phyloP scores from a whole-genome alignment of 192 early-diverging fungal species.

The Blastocladiella britannica region DNA sequence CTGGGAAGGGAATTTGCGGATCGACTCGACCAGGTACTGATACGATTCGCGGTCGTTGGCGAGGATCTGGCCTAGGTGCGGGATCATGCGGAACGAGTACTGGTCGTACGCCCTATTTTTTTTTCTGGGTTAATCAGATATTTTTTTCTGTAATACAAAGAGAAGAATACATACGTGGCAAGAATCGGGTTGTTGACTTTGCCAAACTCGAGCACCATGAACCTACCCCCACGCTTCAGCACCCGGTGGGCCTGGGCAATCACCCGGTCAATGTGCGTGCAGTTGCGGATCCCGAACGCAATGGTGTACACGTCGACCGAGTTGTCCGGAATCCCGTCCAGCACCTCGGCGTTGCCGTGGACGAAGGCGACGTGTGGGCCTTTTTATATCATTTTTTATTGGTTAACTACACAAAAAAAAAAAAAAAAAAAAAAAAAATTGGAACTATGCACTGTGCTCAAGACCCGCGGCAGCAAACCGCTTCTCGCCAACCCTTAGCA shows the following conservation, averaged over 20 bases:
- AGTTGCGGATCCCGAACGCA: constrained; percentile 96
- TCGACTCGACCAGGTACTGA: constrained; percentile 92
- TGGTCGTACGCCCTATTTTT: constrained; percentile 62
- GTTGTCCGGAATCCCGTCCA: constrained; percentile 47
- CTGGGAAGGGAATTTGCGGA: constrained; percentile 81
- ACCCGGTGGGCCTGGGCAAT: constrained; percentile 80
- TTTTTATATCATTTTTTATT: constrained; percentile 7
- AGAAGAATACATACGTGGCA: constrained; percentile 28
- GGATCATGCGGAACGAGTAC: constrained; percentile 89
- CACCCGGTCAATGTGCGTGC: constrained; percentile 75
- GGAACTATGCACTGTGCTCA: constrained; percentile 18
- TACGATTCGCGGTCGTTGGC: constrained; percentile 80
- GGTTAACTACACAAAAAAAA: neutral
- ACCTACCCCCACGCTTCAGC: constrained; percentile 83
- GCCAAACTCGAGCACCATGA: constrained; percentile 87
- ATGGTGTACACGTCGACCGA: constrained; percentile 88
- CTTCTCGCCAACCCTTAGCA: constrained; percentile 72
- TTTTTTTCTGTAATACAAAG: no score
- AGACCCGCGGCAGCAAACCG: constrained; percentile 38
- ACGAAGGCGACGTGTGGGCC: constrained; percentile 46
- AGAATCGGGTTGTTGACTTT: constrained; percentile 74
- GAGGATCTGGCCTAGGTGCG: constrained; percentile 60
- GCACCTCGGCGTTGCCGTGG: constrained; percentile 75
- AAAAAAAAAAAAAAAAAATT: neutral
- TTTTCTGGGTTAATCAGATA: no score